A percentile compares a stretch with the other conserved stretches of the same genome.
These are phyloP conservation scores for Rhodotorula sp. DNA, from an alignment of 1,284 basidiomycete genomes.

Conservation along the genomic window DNA sequence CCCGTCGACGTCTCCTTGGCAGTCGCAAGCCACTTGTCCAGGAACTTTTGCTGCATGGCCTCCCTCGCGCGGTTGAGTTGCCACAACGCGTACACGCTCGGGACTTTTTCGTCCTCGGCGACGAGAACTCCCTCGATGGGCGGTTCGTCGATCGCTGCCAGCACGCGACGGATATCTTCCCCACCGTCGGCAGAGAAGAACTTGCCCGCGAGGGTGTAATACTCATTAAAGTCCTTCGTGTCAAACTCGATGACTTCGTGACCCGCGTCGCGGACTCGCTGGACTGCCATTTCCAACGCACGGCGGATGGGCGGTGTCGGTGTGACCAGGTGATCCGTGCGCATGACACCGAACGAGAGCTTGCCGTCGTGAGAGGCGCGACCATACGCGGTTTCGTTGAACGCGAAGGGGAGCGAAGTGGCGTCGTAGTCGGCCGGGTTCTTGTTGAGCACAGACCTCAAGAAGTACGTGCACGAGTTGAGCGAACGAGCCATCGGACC, in stretches of 20 bases:
- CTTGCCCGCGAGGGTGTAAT: slow-evolving; percentile 24
- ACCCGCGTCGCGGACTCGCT: slow-evolving; percentile 38
- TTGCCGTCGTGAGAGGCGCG: slow-evolving; percentile 41
- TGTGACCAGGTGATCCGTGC: slow-evolving; percentile 50
- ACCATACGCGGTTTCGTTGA: neutral
- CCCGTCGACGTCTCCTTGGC: slow-evolving; percentile 54
- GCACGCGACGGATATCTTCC: slow-evolving; percentile 39
- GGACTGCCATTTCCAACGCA: slow-evolving; percentile 46
- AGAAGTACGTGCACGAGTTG: slow-evolving; percentile 48
- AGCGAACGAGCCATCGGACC: slow-evolving; percentile 48
- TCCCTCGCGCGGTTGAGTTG: slow-evolving; percentile 51
- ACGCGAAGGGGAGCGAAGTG: slow-evolving; percentile 32
- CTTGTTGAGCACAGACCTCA: slow-evolving; percentile 43
- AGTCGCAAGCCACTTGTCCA: slow-evolving; percentile 59
- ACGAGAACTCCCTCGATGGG: slow-evolving; percentile 16
- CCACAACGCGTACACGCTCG: slow-evolving; percentile 58
- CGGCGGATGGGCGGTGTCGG: slow-evolving; percentile 50
- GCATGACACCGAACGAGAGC: slow-evolving; percentile 48
- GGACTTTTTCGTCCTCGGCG: slow-evolving; percentile 30
- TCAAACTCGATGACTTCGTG: slow-evolving; percentile 19
- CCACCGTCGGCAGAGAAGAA: slow-evolving; percentile 37
- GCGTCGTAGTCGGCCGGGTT: slow-evolving; percentile 48
- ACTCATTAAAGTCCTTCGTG: slow-evolving; percentile 45
- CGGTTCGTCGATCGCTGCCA: slow-evolving; percentile 43
- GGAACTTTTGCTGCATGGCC: slow-evolving; percentile 55